Percentiles rank a stretch among this genome's conserved stretches.
phyloP scores from a whole-genome alignment of 257 asterid species.

The Misopates orontium region DNA sequence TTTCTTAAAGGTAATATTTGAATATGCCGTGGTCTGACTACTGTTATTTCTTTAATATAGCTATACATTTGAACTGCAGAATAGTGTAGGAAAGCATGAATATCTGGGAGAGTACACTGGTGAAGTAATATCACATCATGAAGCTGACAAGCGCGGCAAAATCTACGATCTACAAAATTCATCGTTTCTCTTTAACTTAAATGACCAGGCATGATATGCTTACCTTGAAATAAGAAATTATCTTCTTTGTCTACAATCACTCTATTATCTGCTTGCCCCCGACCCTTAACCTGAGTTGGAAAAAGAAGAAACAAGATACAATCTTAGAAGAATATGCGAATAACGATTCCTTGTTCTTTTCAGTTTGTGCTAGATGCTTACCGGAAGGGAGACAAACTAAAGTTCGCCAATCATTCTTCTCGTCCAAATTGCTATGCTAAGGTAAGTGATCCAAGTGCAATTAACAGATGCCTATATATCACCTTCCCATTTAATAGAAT shows the following conservation, averaged over 20 bases:
- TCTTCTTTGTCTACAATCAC: too few relatives aligned
- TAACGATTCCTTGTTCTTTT: slow-evolving; percentile 23
- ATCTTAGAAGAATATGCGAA: slow-evolving; percentile 11
- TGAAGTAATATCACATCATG: slow-evolving; percentile 90
- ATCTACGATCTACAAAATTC: slow-evolving; percentile 94
- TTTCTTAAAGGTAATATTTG: slow-evolving; percentile 77
- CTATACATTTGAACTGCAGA: slow-evolving; percentile 51
- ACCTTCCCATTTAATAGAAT: neutral
- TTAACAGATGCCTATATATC: neutral
- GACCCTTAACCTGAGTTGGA: neutral
- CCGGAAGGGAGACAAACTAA: slow-evolving; percentile 86
- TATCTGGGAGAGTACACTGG: slow-evolving; percentile 99
- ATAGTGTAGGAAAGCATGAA: slow-evolving; percentile 83
- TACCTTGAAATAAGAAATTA: neutral
- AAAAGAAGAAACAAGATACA: neutral
- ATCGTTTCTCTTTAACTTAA: slow-evolving; percentile 84
- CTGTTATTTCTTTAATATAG: neutral
- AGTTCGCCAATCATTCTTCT: slow-evolving; percentile 93
- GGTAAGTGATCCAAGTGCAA: slow-evolving; percentile 42
- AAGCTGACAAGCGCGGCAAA: slow-evolving; percentile 99
- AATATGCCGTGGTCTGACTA: slow-evolving; percentile 6
- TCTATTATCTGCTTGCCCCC: neutral
- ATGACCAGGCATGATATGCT: slow-evolving; percentile 69
- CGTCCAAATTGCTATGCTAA: slow-evolving; percentile 91
- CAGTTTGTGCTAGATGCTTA: slow-evolving; percentile 95